Conservation (phyloP, 768 basidiomycete species). For the Phaeotremella skinneri region DNA sequence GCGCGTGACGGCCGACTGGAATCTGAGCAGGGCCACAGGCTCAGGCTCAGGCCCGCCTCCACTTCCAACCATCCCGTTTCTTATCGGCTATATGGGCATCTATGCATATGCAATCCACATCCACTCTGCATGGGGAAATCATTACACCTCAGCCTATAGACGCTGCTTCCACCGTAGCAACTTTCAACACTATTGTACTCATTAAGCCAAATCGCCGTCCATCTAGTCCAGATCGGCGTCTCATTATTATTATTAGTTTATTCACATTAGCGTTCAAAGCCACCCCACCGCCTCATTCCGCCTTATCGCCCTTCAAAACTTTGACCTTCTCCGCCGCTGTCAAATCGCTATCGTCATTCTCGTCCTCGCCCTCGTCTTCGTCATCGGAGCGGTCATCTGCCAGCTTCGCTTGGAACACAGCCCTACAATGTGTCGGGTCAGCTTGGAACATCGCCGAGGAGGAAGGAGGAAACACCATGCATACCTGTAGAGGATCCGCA, state of each 20-base stretch:
- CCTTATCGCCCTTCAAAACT: slow-evolving; percentile 9
- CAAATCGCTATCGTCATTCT: slow-evolving; percentile 14
- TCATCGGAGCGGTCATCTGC: slow-evolving; percentile 72
- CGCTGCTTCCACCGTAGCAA: too few species aligned
- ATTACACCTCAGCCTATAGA: too few species aligned
- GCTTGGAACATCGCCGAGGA: neutral
- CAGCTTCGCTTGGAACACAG: slow-evolving; percentile 52
- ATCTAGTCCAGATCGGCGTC: neutral
- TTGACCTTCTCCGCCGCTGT: slow-evolving; percentile 34
- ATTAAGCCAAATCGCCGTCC: too few species aligned
- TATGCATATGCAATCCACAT: too few species aligned
- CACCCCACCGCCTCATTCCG: neutral
- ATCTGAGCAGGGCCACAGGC: neutral
- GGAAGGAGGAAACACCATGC: slow-evolving; percentile 39
- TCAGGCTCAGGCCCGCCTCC: neutral
- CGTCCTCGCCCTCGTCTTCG: slow-evolving; percentile 54
- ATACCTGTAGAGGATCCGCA: slow-evolving; percentile 71
- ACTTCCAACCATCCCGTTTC: neutral
- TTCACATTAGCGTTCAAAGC: neutral
- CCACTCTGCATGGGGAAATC: too few species aligned
- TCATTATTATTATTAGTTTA: slow-evolving; percentile 1
- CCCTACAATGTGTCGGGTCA: slow-evolving; percentile 54
- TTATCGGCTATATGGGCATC: too few species aligned
- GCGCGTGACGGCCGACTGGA: neutral
- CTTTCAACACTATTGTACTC: too few species aligned